A percentile compares a stretch with the other conserved stretches of the same genome.
Evolutionary conservation across 768 basidiomycete species (phyloP).

Genomic region (Epithele typhae): DNA sequence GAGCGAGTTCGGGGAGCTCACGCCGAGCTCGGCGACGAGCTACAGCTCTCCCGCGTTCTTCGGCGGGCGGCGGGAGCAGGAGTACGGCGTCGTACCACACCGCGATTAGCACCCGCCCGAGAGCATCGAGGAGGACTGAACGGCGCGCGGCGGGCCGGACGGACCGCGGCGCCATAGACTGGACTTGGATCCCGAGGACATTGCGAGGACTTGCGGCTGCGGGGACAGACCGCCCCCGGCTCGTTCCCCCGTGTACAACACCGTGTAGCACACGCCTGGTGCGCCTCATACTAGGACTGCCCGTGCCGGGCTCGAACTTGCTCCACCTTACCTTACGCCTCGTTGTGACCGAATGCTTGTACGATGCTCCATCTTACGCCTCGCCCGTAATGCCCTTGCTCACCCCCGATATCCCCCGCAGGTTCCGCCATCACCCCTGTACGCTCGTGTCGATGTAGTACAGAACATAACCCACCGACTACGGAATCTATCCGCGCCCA

Average conservation of each 20-base stretch:
- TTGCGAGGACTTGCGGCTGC: no score
- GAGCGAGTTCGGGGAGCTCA: slow-evolving; percentile 3
- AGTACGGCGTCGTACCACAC: slow-evolving; percentile 11
- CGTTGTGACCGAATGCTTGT: slow-evolving; percentile 3
- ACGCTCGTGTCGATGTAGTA: no score
- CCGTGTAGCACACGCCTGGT: no score
- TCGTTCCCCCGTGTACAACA: no score
- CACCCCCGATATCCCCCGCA: not conserved
- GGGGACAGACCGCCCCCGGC: no score
- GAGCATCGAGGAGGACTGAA: not conserved
- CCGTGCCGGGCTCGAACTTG: slow-evolving; percentile 2
- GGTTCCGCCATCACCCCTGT: no score
- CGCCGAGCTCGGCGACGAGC: slow-evolving; percentile 12
- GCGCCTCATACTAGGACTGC: slow-evolving; percentile 1
- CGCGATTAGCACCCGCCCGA: not conserved
- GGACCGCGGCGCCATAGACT: no score
- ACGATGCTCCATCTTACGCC: not conserved
- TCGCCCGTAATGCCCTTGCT: not conserved
- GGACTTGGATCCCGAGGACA: no score
- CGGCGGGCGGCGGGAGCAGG: not conserved
- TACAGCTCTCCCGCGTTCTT: not conserved
- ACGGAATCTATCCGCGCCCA: not conserved
- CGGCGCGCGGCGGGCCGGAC: not conserved
- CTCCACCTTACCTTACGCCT: slow-evolving; percentile 9
- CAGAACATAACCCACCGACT: no score